Base-by-base conservation (phyloP, 2,329 filamentous ascomycete species). In the Emergomyces pasteurianus region DNA sequence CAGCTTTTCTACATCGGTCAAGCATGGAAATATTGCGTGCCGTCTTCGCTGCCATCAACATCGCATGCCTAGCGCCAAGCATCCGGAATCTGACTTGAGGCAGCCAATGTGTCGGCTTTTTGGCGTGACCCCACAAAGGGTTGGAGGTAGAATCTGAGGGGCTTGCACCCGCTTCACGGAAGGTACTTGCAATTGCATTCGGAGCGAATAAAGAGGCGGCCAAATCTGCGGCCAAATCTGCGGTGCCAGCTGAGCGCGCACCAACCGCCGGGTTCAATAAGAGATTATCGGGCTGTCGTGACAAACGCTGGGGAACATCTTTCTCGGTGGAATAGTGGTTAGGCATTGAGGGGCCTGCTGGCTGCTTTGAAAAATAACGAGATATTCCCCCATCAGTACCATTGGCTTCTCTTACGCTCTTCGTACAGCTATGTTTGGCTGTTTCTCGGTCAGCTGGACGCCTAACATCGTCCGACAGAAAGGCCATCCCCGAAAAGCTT, bases 401-500 rank as follows among this genome's bases (percentile, higher is more conserved):
- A 10, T 42, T 42, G 9, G 57, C 16, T 54, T 23, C n/a, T 21
- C 18, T 31, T 40, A 34, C 52, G 10, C 21, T 36, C 52, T 54
- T 54, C 18, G 10, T 5, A 38, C 7, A 1, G 0, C 56, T 50
- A 10, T 53, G 54, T 31, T 40, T 38, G 42, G 43, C 49, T 43
- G 54, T 21, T 2, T 50, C 46, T 26, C 8, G n/a, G 2, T 54
- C 34, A 7, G 3, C 50, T 50, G 28, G 34, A 26, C 38, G 58
- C 26, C 40, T 38, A 23, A 21, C 10, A n/a, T 42, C 49, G n/a
- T 62, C 62, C 3, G 60, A 58, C 21, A 68, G 53, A 12, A 69
- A 70, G 1, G 57, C 63, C 49, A 63, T 67, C 53, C 69, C 67
- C 2, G 67, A 71, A 54, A 69, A 72, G 1, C 60, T 58, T 18